phyloP scores from a whole-genome alignment of 805 yeast genomes.

The baker's yeast (Saccharomyces cerevisiae) region DNA sequence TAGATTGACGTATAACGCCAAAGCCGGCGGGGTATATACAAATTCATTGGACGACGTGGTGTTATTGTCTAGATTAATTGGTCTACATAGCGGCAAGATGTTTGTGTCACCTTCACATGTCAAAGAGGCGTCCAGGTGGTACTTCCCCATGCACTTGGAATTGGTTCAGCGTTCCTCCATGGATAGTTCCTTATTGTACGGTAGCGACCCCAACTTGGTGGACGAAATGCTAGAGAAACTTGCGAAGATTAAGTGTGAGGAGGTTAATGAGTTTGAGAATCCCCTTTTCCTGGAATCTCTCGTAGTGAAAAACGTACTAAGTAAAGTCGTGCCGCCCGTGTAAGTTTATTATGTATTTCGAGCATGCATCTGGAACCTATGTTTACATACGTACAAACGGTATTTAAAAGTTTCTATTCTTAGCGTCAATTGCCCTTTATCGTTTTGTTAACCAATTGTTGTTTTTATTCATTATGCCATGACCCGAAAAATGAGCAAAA shows the following conservation, averaged over 20 bases:
- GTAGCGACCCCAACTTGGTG: slow-evolving; percentile 23
- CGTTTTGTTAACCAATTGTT: background rate
- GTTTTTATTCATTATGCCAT: too few species aligned
- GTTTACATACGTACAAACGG: background rate
- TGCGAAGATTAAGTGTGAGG: slow-evolving; percentile 11
- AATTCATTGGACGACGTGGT: slow-evolving; percentile 39
- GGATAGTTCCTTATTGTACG: slow-evolving; percentile 27
- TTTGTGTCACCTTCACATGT: slow-evolving; percentile 49
- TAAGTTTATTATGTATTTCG: background rate
- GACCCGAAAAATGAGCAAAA: too few species aligned
- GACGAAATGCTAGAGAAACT: slow-evolving; percentile 19
- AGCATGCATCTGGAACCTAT: background rate
- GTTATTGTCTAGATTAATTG: slow-evolving; percentile 33
- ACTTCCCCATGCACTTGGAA: slow-evolving; percentile 47
- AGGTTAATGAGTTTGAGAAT: slow-evolving; percentile 12
- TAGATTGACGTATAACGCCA: slow-evolving; percentile 37
- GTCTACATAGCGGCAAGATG: slow-evolving; percentile 30
- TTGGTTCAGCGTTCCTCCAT: slow-evolving; percentile 33
- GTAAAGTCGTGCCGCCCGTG: slow-evolving; percentile 39
- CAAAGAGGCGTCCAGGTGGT: slow-evolving; percentile 38
- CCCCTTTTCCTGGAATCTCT: slow-evolving; percentile 33
- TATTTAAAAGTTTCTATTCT: background rate
- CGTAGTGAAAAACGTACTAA: slow-evolving; percentile 45
- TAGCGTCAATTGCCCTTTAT: background rate
- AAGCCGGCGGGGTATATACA: slow-evolving; percentile 45